Evolutionary conservation across 345 rosid species (phyloP).

Genomic region (Reutealis trisperma): DNA sequence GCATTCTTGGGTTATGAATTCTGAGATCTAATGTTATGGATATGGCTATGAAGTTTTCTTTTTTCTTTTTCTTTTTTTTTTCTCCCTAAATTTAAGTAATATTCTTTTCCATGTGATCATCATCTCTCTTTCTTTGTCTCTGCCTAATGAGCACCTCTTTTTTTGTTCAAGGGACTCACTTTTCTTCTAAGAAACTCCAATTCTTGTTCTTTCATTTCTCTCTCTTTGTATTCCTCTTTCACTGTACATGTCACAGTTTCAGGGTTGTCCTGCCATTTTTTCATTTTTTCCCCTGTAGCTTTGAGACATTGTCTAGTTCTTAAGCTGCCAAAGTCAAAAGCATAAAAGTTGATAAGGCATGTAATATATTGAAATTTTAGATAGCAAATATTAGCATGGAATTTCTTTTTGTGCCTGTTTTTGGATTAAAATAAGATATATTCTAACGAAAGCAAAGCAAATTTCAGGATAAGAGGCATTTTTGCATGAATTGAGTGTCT

Average conservation of each 20-base stretch:
- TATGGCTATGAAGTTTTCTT: background rate
- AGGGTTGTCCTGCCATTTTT: background rate
- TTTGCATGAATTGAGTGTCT: background rate
- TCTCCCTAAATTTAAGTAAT: background rate
- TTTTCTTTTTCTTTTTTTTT: background rate
- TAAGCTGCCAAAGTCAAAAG: background rate
- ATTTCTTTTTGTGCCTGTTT: background rate
- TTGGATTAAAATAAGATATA: background rate
- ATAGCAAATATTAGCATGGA: background rate
- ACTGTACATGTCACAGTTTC: background rate
- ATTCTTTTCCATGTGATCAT: background rate
- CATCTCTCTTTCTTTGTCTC: slow-evolving; percentile 7
- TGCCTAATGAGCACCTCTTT: background rate
- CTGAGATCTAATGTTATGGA: slow-evolving; percentile 27
- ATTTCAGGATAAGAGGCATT: background rate
- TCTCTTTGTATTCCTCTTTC: background rate
- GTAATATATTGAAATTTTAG: slow-evolving; percentile 1
- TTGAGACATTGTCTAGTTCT: background rate
- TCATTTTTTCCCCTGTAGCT: no score
- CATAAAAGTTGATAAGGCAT: slow-evolving; percentile 8
- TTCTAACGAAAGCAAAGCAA: background rate
- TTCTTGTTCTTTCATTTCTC: background rate
- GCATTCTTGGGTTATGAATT: slow-evolving; percentile 12
- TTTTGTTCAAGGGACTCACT: background rate
- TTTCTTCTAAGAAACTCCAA: background rate